Evolutionary conservation across 768 basidiomycete genomes (phyloP), one percentile per base, ranked within the genome.

Genomic region (Sporobolomyces pararoseus): DNA sequence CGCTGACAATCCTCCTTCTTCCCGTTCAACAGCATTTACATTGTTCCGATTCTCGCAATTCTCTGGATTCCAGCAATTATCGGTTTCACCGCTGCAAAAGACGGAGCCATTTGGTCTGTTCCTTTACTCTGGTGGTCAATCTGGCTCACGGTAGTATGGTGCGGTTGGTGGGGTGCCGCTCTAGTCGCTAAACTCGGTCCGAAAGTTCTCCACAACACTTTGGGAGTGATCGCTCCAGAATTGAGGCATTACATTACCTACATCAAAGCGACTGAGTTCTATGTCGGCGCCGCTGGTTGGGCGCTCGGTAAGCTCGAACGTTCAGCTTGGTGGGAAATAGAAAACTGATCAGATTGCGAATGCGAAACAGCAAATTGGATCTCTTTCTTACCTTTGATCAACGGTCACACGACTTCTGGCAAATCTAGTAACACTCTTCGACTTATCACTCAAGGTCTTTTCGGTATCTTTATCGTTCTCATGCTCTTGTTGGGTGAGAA

Each of bases 131-230:
- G 50, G 47, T 68, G 53, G 57, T 25, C 46, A 35, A 86, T 91
- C 65, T 95, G 90, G 90, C 80, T 92, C 34, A 85, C 83, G 46
- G 85, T 93, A 37, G 80, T 85, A 7, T 95, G 91, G 91, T 85
- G 71, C 85, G 87, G 88, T 23, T 93, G 89, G 88, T 93, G 90
- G 90, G 84, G 81, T n/a, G 81, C 87, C 2, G 82, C 89, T 27
- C 89, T 89, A 14, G 85, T 81, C 39, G 83, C 87, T 51, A 77
- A 80, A 77, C 66, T 81, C 35, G 71, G 79, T 25, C 83, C 81
- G n/a, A 68, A 60, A 9, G 35, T 77, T 14, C 46, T 75, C 4
- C 61, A 61, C 31, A 78, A 83, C 34, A 91, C 89, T 0, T 50
- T 93, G 46, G 91, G 90, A 46, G 79, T 88, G 49, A 84, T 93